These are phyloP conservation scores for Pezicula neosporulosa DNA, from an alignment of 2,329 filamentous ascomycete species.

Conservation along the genomic window DNA sequence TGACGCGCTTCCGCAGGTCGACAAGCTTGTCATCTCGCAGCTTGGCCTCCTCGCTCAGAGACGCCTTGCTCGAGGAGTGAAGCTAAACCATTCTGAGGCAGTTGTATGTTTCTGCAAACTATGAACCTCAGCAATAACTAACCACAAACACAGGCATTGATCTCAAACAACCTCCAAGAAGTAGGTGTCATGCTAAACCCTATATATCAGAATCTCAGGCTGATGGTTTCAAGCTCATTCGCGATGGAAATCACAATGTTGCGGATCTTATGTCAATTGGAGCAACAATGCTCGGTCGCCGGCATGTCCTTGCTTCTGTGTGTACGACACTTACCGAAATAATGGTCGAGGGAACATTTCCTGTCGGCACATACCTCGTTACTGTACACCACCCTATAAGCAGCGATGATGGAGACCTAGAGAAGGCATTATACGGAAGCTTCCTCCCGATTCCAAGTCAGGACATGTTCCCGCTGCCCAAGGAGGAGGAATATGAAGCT, in stretches of 20 bases:
- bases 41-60: slow-evolving; percentile 83
- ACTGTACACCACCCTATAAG: slow-evolving; percentile 90
- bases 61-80: slow-evolving; percentile 81
- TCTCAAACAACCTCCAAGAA: slow-evolving; percentile 88
- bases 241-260: slow-evolving; percentile 90
- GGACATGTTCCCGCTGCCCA: slow-evolving; percentile 63
- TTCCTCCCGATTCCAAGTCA: slow-evolving; percentile 77
- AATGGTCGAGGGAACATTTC: slow-evolving; percentile 93
- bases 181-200: slow-evolving; percentile 33
- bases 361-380: slow-evolving; percentile 85
- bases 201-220: slow-evolving; percentile 8
- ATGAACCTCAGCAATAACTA: slow-evolving; percentile 4
- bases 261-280: slow-evolving; percentile 92
- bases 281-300: slow-evolving; percentile 86
- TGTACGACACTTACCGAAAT: slow-evolving; percentile 75
- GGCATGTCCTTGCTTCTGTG: slow-evolving; percentile 85
- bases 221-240: slow-evolving; percentile 62
- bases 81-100: slow-evolving; percentile 87
- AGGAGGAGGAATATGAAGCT: slow-evolving; percentile 62
- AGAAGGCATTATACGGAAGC: slow-evolving; percentile 84
- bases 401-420: slow-evolving; percentile 80
- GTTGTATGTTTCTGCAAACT: slow-evolving; percentile 49
- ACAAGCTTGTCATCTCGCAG: slow-evolving; percentile 93
- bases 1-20: slow-evolving; percentile 56
- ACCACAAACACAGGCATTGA: slow-evolving; percentile 58